Percentiles rank a stretch among this genome's conserved stretches.
Evolutionary conservation across 2,329 filamentous ascomycete genomes (phyloP).

Genomic region (Zasmidium angulare): DNA sequence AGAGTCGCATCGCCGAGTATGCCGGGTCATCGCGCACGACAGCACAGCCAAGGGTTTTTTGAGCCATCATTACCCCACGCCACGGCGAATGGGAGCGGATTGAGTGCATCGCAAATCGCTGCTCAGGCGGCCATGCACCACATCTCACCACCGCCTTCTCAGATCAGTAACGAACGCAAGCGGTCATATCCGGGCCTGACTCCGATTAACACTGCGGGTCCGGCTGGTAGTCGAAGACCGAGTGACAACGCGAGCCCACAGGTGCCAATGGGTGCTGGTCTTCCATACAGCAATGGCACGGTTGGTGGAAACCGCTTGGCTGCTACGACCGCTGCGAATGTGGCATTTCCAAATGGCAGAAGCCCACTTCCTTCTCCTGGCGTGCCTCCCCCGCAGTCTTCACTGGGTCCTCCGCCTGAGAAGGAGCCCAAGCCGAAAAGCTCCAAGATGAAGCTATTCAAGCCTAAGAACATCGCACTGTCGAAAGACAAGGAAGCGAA

Average conservation of each 20-base stretch:
- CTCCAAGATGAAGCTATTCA: slow-evolving; percentile 78
- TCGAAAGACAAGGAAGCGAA: slow-evolving; percentile 64
- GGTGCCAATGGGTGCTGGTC: slow-evolving; percentile 17
- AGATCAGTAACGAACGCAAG: slow-evolving; percentile 51
- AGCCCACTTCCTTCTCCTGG: slow-evolving; percentile 52
- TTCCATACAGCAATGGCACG: slow-evolving; percentile 60
- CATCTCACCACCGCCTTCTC: slow-evolving; percentile 28
- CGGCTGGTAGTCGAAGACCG: slow-evolving; percentile 22
- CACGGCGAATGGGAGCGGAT: slow-evolving; percentile 33
- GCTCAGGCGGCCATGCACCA: slow-evolving; percentile 72
- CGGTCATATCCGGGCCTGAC: slow-evolving; percentile 72
- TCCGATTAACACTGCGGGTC: slow-evolving; percentile 40
- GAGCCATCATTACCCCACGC: slow-evolving; percentile 65
- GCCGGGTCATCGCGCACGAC: slow-evolving; percentile 58
- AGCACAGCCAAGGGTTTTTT: slow-evolving; percentile 73
- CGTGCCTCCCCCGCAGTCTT: slow-evolving; percentile 16
- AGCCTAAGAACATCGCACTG: slow-evolving; percentile 72
- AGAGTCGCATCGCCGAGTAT: slow-evolving; percentile 31
- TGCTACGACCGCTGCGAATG: slow-evolving; percentile 70
- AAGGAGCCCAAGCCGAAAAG: slow-evolving; percentile 68
- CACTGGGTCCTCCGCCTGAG: slow-evolving; percentile 30
- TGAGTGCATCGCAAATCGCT: slow-evolving; percentile 73
- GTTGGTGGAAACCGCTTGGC: slow-evolving; percentile 61
- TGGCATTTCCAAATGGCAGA: slow-evolving; percentile 63
- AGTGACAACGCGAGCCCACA: slow-evolving; percentile 33